Base-by-base conservation (phyloP, 1,284 basidiomycete genomes). In the Takashimella tepidaria region DNA sequence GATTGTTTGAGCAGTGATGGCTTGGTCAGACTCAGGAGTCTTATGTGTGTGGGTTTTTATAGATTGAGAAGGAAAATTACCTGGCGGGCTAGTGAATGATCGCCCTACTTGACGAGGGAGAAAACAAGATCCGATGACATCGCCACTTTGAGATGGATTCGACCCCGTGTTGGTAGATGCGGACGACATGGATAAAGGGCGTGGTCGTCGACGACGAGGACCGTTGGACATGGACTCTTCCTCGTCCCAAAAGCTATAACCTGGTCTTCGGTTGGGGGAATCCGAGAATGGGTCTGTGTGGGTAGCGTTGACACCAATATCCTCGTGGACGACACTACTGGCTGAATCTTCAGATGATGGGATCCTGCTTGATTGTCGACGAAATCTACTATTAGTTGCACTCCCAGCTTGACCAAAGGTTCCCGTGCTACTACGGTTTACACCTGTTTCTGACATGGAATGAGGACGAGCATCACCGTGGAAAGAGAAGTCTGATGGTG, bases 1-100 rank as follows among this genome's bases (percentile, higher is more conserved):
- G 19, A 62, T 48, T 11, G 62, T 57, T 19, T 62, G 52, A 12
- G 57, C 55, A 13, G 45, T 56, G 40, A 62, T 62, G 0, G 54
- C 54, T 5, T 46, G 46, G 11, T 58, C 50, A 4, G 54, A 55
- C 51, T 64, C 60, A 8, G 60, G 60, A 3, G 16, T 37, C 26
- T 51, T 54, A 47, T 62, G 62, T 5, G 42, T 23, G 10, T 45
- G 55, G 19, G 40, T 47, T 19, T 27, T 21, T 16, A 31, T 37
- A 6, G 50, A 53, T 5, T 50, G 51, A 1, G 57, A 56, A 21
- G 59, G 59, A 31, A 54, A 55, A 49, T 25, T 20, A 10, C 52
- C 49, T 45, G 23, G 20, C 20, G 40, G 5, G 26, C 23, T 19
- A 20, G 22, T 25, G 13, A 40, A 5, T n/a, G 47, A 13, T n/a